Percentiles rank a stretch among this genome's conserved stretches.
Conservation (phyloP, 176 grass and related monocot species). For the Puya raimondii region DNA sequence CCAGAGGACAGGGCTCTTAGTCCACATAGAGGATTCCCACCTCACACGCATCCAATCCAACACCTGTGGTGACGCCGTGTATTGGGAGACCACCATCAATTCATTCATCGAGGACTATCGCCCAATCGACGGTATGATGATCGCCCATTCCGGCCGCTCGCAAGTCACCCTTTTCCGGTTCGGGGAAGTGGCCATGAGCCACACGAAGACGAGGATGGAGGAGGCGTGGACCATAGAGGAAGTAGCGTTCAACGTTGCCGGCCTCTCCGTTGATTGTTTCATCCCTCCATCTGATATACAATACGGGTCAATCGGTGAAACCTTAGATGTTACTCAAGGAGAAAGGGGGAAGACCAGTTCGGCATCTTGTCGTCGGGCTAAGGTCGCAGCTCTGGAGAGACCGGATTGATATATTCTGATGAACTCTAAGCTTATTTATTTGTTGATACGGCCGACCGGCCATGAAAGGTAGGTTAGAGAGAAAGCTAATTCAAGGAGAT, state of each 20-base stretch:
- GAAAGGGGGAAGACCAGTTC: not conserved
- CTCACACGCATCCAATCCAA: conserved; percentile 54
- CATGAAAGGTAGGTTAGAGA: not conserved
- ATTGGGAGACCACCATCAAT: conserved; percentile 63
- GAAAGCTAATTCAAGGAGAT: not conserved
- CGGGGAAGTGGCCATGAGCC: not conserved
- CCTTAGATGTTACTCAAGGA: not conserved
- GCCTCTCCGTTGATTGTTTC: not conserved
- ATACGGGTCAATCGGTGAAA: not conserved
- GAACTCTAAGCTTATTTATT: not conserved
- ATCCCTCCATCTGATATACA: not conserved
- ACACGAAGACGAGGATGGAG: not conserved
- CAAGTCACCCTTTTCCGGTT: not conserved
- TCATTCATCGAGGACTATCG: conserved; percentile 65
- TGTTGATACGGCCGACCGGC: not conserved
- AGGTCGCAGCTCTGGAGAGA: not conserved
- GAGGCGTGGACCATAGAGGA: conserved; percentile 1
- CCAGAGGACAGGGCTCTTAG: conserved; percentile 62
- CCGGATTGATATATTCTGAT: not conserved
- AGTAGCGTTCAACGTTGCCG: not conserved
- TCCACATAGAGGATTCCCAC: conserved; percentile 71
- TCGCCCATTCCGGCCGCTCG: not conserved
- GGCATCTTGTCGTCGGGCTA: not conserved
- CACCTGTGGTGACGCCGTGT: conserved; percentile 40
- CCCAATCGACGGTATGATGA: conserved; percentile 2